These are phyloP conservation scores for Choanephora cucurbitarum DNA, from an alignment of 371 early-diverging fungal species.

Conservation along the genomic window DNA sequence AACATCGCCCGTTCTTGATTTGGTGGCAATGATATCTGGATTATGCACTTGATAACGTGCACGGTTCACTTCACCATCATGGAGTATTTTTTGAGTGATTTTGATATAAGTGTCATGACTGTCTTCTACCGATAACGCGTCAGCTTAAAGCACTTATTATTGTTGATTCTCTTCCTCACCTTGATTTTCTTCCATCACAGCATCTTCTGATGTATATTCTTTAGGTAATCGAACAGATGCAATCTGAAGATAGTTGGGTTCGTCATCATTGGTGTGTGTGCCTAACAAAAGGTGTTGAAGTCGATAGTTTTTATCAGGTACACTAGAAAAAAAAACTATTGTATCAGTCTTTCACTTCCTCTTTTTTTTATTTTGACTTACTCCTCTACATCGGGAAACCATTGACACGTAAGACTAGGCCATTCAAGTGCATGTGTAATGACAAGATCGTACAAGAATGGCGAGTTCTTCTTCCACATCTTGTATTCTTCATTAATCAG, in stretches of 20 bases:
- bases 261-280: constrained; percentile 97
- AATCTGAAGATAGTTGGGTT: constrained; percentile 96
- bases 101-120: constrained; percentile 79
- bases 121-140: too few relatives aligned
- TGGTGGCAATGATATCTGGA: constrained; percentile 96
- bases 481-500: constrained; percentile 97
- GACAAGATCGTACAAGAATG: constrained; percentile 97
- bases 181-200: constrained; percentile 70
- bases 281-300: constrained; percentile 89
- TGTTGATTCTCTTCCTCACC: constrained; percentile 54
- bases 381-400: constrained; percentile 97
- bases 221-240: constrained; percentile 91
- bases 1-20: constrained; percentile 93
- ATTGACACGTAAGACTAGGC: constrained; percentile 98
- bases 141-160: too few relatives aligned
- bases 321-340: constrained; percentile 48
- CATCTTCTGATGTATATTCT: constrained; percentile 66
- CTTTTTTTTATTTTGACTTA: constrained; percentile 22
- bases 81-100: constrained; percentile 90
- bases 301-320: constrained; percentile 89
- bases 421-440: constrained; percentile 98
- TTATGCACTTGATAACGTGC: constrained; percentile 96
- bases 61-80: constrained; percentile 96
- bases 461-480: constrained; percentile 99
- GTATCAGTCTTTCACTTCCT: not conserved